These are phyloP conservation scores for Lumnitzera racemosa DNA, from an alignment of 345 rosid species.

Conservation along the genomic window DNA sequence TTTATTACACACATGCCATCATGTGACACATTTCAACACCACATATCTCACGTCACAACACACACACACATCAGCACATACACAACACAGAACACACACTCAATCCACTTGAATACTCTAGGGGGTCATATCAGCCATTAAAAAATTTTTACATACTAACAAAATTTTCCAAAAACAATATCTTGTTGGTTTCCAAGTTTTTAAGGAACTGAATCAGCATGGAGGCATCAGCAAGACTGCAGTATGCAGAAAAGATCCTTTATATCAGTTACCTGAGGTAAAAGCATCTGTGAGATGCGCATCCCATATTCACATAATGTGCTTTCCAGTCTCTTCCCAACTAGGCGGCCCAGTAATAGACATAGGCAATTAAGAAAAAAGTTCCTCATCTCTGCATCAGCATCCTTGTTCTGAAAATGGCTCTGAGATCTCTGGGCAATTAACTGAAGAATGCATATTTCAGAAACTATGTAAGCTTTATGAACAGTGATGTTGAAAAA, in stretches of 20 bases:
- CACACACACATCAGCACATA: too few relatives aligned
- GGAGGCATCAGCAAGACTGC: background rate
- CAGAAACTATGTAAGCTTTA: background rate
- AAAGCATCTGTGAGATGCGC: conserved; percentile 53
- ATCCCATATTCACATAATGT: conserved; percentile 49
- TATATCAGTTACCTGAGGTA: conserved; percentile 50
- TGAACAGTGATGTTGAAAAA: too few relatives aligned
- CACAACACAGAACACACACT: too few relatives aligned
- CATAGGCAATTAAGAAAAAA: conserved; percentile 83
- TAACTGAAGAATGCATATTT: conserved; percentile 18
- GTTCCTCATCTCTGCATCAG: conserved; percentile 57
- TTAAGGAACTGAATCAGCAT: background rate
- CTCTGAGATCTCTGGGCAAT: conserved; percentile 48
- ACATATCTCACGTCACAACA: too few relatives aligned
- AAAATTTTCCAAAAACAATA: background rate
- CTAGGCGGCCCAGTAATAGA: conserved; percentile 82
- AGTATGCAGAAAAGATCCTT: background rate
- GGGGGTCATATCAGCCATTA: too few relatives aligned
- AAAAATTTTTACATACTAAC: too few relatives aligned
- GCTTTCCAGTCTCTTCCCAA: conserved; percentile 54
- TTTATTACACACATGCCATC: too few relatives aligned
- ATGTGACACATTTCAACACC: too few relatives aligned
- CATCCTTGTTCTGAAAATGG: conserved; percentile 30
- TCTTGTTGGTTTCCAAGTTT: background rate
- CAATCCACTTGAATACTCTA: too few relatives aligned